phyloP scores from a whole-genome alignment of 176 grass and related monocot genomes.

The Phoenix dactylifera region DNA sequence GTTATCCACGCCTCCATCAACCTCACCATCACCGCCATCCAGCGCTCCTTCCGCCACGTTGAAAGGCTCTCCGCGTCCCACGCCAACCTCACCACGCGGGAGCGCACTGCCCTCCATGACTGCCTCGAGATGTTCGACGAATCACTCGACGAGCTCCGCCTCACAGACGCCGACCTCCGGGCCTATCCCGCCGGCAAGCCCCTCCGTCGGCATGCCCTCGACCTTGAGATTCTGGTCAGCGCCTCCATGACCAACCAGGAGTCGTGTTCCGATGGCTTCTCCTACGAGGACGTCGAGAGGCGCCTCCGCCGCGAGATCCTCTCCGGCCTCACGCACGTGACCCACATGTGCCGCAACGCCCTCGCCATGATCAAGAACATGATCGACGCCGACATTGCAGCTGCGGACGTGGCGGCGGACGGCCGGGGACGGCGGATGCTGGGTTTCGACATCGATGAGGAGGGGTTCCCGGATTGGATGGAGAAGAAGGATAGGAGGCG shows the following conservation, averaged over 20 bases:
- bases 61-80: not conserved
- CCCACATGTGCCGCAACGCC: conserved; percentile 19
- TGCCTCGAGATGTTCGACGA: conserved; percentile 16
- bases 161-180: not conserved
- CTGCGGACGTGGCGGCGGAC: not conserved
- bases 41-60: conserved; percentile 11
- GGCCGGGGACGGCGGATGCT: not conserved
- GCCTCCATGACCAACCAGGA: conserved; percentile 26
- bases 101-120: conserved; percentile 12
- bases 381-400: too few species aligned
- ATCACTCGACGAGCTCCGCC: conserved; percentile 9
- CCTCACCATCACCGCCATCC: conserved; percentile 14
- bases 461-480: conserved; percentile 16
- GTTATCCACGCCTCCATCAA: conserved; percentile 23
- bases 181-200: not conserved
- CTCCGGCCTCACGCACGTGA: conserved; percentile 3
- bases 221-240: conserved; percentile 13
- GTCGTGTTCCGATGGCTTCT: conserved; percentile 18
- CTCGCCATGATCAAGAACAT: conserved; percentile 8
- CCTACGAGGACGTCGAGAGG: conserved; percentile 1
- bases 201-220: not conserved
- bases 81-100: conserved; percentile 3
- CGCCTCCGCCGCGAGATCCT: not conserved
- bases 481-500: not conserved
- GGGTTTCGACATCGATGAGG: not conserved